Evolutionary conservation across 164 flowering plant genomes (phyloP).

Genomic region (Stephania cephalantha): DNA sequence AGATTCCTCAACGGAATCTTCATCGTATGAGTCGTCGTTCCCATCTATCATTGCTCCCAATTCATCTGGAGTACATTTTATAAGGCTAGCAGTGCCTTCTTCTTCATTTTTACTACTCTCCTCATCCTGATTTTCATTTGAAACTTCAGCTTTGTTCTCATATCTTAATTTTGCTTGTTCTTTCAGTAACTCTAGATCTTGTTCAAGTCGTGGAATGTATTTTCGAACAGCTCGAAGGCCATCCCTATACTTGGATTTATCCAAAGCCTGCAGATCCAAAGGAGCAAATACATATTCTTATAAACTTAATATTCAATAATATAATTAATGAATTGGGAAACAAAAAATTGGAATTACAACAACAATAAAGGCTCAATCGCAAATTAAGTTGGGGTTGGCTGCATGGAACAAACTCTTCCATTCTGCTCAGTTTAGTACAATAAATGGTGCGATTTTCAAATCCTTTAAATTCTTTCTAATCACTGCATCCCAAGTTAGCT

Average conservation of each 20-base stretch:
- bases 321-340: too few relatives aligned
- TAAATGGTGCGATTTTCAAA: too few relatives aligned
- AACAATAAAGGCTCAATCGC: too few relatives aligned
- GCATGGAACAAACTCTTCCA: too few relatives aligned
- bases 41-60: constrained; percentile 27
- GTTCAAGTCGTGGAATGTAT: constrained; percentile 76
- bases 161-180: constrained; percentile 28
- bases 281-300: background rate
- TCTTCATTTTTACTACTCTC: constrained; percentile 4
- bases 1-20: constrained; percentile 30
- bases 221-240: constrained; percentile 69
- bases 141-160: constrained; percentile 19
- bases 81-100: constrained; percentile 10
- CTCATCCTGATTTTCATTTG: constrained; percentile 19
- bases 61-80: constrained; percentile 26
- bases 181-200: constrained; percentile 63
- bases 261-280: constrained; percentile 56
- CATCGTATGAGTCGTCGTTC: constrained; percentile 23
- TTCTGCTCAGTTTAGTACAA: too few relatives aligned
- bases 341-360: too few relatives aligned
- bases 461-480: too few relatives aligned
- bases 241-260: constrained; percentile 79
- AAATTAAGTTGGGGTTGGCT: too few relatives aligned
- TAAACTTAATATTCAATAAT: background rate
- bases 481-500: too few relatives aligned